These are phyloP conservation scores for Sonneratia caseolaris DNA, from an alignment of 345 rosid genomes.

Conservation along the genomic window DNA sequence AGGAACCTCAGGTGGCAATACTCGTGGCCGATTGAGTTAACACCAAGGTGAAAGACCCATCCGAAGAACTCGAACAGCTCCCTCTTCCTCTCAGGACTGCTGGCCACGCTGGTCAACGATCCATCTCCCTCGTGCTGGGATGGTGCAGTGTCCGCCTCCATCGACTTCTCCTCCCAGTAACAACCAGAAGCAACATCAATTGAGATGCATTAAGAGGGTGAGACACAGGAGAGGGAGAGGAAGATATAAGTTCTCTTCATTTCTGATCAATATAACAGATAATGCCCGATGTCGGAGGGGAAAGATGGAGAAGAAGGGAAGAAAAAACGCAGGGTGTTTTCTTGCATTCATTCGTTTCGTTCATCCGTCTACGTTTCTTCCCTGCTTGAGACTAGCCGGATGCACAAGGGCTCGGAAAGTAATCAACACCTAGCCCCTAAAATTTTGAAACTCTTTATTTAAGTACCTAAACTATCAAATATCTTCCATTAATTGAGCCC, in stretches of 20 bases:
- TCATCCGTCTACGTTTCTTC: not conserved
- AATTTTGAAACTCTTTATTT: not conserved
- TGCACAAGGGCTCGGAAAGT: not conserved
- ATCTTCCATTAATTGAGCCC: no score
- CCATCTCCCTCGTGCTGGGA: constrained; percentile 5
- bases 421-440: not conserved
- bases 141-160: not conserved
- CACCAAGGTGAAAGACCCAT: constrained; percentile 75
- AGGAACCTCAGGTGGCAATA: constrained; percentile 69
- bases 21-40: constrained; percentile 73
- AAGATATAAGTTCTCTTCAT: not conserved
- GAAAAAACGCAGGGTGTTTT: no score
- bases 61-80: constrained; percentile 55
- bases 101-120: constrained; percentile 4
- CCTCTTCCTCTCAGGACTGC: constrained; percentile 11
- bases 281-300: not conserved
- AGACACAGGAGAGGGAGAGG: not conserved
- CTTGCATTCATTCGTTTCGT: not conserved
- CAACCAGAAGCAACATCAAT: not conserved
- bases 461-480: not conserved
- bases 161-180: not conserved
- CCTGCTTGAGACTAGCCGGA: not conserved
- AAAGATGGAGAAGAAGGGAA: not conserved
- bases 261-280: not conserved
- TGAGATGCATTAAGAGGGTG: not conserved